Percentiles rank a stretch among this genome's conserved stretches.
Evolutionary conservation across 2,329 filamentous ascomycete genomes (phyloP).

Genomic region (Colletotrichum tamarilloi): DNA sequence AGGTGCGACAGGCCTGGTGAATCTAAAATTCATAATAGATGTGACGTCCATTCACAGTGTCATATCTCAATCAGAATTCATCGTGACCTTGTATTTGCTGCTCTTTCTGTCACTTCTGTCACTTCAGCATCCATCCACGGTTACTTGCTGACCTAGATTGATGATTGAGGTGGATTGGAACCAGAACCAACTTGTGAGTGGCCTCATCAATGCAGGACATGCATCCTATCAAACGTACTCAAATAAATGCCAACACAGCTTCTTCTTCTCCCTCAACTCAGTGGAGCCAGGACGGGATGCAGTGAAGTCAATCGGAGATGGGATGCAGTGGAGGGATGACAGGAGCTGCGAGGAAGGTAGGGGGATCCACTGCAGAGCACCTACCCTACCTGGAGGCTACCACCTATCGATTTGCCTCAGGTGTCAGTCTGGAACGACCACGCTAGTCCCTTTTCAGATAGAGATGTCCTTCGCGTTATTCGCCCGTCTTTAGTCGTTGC

Average conservation of each 20-base stretch:
- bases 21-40: neutral
- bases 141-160: neutral
- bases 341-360: neutral
- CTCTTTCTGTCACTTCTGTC: neutral
- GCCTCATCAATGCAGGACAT: neutral
- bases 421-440: neutral
- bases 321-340: neutral
- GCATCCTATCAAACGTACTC: neutral
- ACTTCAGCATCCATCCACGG: neutral
- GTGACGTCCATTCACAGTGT: neutral
- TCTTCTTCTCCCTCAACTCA: neutral
- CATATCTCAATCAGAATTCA: neutral
- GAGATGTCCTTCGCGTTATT: constrained; percentile 5
- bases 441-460: constrained; percentile 1
- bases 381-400: neutral
- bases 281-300: neutral
- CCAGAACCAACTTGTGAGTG: neutral
- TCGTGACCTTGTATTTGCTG: neutral
- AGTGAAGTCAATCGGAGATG: neutral
- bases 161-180: neutral
- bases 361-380: neutral
- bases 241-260: neutral
- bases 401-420: neutral
- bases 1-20: neutral
- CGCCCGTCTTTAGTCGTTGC: neutral